Evolutionary conservation across 1,284 basidiomycete species (phyloP).

Genomic region (Rhizoctonia solani): DNA sequence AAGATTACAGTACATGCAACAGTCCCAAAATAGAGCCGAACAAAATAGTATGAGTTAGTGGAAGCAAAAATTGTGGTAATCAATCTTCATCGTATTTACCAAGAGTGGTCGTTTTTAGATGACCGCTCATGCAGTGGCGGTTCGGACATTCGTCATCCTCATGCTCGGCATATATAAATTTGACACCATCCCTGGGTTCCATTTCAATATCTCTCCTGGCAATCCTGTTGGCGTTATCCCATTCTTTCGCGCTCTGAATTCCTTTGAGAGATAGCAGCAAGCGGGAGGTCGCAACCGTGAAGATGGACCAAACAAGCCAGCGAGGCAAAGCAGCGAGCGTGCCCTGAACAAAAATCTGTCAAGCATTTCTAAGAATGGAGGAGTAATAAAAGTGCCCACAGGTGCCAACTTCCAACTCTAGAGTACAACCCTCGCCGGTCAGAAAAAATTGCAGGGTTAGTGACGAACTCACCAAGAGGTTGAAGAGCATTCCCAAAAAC

Average conservation of each 20-base stretch:
- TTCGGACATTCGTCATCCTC: constrained; percentile 1
- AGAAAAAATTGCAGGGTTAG: not conserved
- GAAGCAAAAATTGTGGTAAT: not conserved
- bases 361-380: not conserved
- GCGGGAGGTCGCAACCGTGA: constrained; percentile 36
- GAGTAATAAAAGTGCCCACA: not conserved
- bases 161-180: constrained; percentile 11
- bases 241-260: constrained; percentile 16
- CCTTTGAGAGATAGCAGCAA: constrained; percentile 34
- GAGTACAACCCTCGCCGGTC: not conserved
- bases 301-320: constrained; percentile 35
- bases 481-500: constrained; percentile 34
- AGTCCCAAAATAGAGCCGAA: not conserved
- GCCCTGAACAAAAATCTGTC: not conserved
- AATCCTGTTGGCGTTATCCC: constrained; percentile 11
- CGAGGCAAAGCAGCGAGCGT: constrained; percentile 26
- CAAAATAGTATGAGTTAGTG: not conserved
- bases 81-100: constrained; percentile 7
- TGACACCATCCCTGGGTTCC: not conserved
- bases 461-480: constrained; percentile 26
- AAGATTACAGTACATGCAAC: too few relatives aligned
- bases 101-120: constrained; percentile 17
- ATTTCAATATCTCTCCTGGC: constrained; percentile 8
- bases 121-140: not conserved
- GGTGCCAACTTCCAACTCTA: constrained; percentile 33